Conservation (phyloP, 306 rosid species). For the Psophocarpus tetragonolobus region DNA sequence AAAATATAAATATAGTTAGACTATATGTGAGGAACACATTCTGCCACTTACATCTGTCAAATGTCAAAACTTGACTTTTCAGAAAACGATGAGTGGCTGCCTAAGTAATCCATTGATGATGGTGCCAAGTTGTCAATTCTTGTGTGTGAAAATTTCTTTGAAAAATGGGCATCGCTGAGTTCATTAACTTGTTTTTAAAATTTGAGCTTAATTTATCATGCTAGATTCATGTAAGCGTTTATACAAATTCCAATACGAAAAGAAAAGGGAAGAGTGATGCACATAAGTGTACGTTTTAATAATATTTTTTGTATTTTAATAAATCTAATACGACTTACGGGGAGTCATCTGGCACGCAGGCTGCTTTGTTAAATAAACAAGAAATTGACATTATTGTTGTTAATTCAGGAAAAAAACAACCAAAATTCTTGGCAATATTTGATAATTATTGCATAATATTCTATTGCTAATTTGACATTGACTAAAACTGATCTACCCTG, state of each 20-base stretch:
- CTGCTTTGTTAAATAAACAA: slow-evolving; percentile 28
- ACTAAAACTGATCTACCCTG: slow-evolving; percentile 25
- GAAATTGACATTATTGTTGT: slow-evolving; percentile 29
- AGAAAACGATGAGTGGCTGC: slow-evolving; percentile 23
- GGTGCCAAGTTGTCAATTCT: slow-evolving; percentile 2
- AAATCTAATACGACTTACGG: slow-evolving; percentile 9
- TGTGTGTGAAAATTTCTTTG: not conserved
- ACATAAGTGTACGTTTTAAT: not conserved
- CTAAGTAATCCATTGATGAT: not conserved
- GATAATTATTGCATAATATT: not conserved
- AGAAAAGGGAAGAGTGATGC: not conserved
- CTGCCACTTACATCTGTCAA: slow-evolving; percentile 23
- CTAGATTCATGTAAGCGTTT: not conserved
- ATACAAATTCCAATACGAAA: slow-evolving; percentile 12
- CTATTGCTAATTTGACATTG: slow-evolving; percentile 3
- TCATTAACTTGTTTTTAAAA: slow-evolving; percentile 21
- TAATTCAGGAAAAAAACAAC: slow-evolving; percentile 7
- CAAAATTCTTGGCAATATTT: slow-evolving; percentile 12
- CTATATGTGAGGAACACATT: slow-evolving; percentile 23
- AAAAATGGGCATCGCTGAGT: not conserved
- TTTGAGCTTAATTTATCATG: slow-evolving; percentile 4
- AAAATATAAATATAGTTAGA: not conserved
- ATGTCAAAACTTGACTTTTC: slow-evolving; percentile 55
- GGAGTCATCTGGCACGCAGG: slow-evolving; percentile 39
- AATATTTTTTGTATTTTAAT: not conserved